Evolutionary conservation across 148 eudicot species (phyloP).

Genomic region (Rheum nobile): DNA sequence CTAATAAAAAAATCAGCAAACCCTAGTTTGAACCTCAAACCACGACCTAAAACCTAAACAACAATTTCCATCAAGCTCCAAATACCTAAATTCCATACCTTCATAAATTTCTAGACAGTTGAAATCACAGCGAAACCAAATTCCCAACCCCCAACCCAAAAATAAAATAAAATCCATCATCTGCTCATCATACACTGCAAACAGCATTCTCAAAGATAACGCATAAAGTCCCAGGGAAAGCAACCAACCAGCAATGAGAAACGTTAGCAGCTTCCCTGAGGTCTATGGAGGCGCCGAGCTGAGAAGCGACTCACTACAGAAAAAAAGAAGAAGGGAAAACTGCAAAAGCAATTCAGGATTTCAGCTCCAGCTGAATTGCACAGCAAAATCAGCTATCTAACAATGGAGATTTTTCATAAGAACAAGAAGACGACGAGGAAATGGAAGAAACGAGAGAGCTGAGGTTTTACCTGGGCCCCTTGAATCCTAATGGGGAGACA

Average conservation of each 20-base stretch:
- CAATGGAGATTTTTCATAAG: neutral
- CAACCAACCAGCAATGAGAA: neutral
- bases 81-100: neutral
- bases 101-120: neutral
- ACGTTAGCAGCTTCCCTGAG: neutral
- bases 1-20: neutral
- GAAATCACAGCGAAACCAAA: neutral
- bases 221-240: neutral
- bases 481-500: neutral
- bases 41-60: neutral
- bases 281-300: constrained; percentile 2
- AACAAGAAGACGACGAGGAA: neutral
- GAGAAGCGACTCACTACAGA: neutral
- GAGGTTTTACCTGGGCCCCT: neutral
- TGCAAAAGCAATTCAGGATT: neutral
- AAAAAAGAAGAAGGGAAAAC: neutral
- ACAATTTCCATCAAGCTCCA: neutral
- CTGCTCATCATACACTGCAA: neutral
- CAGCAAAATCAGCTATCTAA: neutral
- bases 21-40: neutral
- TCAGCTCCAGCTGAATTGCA: neutral
- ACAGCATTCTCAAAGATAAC: neutral
- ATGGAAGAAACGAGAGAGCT: neutral
- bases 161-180: neutral
- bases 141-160: neutral